Conservation (phyloP, 441 rosid species). For the Theobroma grandiflorum region DNA sequence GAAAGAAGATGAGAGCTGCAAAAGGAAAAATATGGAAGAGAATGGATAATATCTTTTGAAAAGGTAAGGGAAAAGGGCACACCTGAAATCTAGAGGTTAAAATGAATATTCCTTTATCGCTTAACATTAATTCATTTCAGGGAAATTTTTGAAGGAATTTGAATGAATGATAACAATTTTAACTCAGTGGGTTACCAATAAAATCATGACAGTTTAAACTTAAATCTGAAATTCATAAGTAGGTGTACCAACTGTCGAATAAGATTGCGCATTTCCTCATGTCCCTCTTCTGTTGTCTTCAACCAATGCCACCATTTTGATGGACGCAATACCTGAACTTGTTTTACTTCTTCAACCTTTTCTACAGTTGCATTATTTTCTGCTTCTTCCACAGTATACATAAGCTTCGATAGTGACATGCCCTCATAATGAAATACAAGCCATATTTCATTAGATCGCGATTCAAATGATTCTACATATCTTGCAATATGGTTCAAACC, state of each 20-base stretch:
- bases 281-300: constrained; percentile 87
- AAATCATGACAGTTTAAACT: neutral
- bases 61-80: neutral
- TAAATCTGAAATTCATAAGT: constrained; percentile 18
- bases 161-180: constrained; percentile 3
- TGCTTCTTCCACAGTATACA: constrained; percentile 81
- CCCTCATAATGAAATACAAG: constrained; percentile 96
- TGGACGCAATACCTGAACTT: constrained; percentile 70
- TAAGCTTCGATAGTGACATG: constrained; percentile 80
- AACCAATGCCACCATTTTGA: constrained; percentile 99
- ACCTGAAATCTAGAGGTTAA: neutral
- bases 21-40: neutral
- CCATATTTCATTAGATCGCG: constrained; percentile 90
- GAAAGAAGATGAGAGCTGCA: neutral
- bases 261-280: constrained; percentile 88
- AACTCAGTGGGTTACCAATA: neutral
- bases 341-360: constrained; percentile 65
- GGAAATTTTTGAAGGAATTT: neutral
- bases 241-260: constrained; percentile 83
- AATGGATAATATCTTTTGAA: neutral
- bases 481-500: constrained; percentile 95
- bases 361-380: constrained; percentile 48
- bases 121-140: neutral
- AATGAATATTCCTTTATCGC: neutral
- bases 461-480: constrained; percentile 94